Percentiles rank a stretch among this genome's conserved stretches.
phyloP scores from a whole-genome alignment of 2,329 filamentous ascomycete genomes.

The Fusarium paranaense region DNA sequence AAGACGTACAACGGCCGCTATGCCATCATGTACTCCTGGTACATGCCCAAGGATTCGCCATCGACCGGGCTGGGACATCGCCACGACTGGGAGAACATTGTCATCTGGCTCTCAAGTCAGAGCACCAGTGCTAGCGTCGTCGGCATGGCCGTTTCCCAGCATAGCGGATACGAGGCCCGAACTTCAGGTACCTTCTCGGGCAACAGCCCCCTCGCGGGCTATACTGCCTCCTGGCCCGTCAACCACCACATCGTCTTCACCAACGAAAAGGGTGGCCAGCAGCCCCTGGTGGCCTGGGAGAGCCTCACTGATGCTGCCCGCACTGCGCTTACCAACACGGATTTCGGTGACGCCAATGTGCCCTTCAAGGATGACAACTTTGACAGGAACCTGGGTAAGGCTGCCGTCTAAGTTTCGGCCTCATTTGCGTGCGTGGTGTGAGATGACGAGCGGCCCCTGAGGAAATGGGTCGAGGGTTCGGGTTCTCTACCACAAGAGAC shows the following conservation, averaged over 20 bases:
- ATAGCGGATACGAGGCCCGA: slow-evolving; percentile 50
- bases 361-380: slow-evolving; percentile 54
- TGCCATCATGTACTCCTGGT: slow-evolving; percentile 60
- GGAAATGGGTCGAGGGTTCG: not conserved
- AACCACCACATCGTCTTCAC: slow-evolving; percentile 55
- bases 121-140: slow-evolving; percentile 43
- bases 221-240: slow-evolving; percentile 46
- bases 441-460: not conserved
- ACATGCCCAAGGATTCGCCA: slow-evolving; percentile 58
- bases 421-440: not conserved
- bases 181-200: slow-evolving; percentile 41
- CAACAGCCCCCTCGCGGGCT: slow-evolving; percentile 48
- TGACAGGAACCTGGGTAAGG: slow-evolving; percentile 35
- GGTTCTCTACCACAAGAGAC: not conserved
- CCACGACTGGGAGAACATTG: slow-evolving; percentile 44
- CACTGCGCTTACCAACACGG: slow-evolving; percentile 51
- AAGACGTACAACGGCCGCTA: slow-evolving; percentile 47
- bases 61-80: slow-evolving; percentile 45
- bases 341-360: slow-evolving; percentile 58
- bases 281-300: slow-evolving; percentile 61
- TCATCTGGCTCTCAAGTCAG: slow-evolving; percentile 44
- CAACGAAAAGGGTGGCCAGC: slow-evolving; percentile 50
- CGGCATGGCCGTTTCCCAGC: slow-evolving; percentile 52
- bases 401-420: slow-evolving; percentile 18
- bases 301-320: slow-evolving; percentile 50